Conservation (phyloP, 495 filamentous ascomycete genomes). For the Polyplosphaeria fusca region DNA sequence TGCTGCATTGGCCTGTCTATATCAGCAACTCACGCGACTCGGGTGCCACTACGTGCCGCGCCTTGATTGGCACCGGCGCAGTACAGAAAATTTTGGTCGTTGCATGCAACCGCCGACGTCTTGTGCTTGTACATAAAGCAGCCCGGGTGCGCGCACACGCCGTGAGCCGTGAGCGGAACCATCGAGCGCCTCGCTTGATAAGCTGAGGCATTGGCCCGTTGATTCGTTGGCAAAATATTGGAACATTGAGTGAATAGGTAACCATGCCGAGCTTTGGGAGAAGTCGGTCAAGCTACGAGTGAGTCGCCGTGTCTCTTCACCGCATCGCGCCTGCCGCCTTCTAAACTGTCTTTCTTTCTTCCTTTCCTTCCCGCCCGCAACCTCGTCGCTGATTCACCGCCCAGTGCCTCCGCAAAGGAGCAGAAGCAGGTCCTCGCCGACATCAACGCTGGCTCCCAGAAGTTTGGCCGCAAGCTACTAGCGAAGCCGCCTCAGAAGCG, state of each 20-base stretch:
- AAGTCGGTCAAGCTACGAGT: slow-evolving; percentile 33
- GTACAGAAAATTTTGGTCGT: too few species aligned
- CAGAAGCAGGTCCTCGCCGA: slow-evolving; percentile 31
- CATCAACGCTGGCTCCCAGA: slow-evolving; percentile 28
- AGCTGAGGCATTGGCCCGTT: background rate
- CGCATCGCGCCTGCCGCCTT: background rate
- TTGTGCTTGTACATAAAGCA: slow-evolving; percentile 32
- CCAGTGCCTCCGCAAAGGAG: slow-evolving; percentile 26
- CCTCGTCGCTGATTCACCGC: background rate
- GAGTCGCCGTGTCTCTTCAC: slow-evolving; percentile 6
- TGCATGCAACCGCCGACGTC: slow-evolving; percentile 5
- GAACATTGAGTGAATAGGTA: too few species aligned
- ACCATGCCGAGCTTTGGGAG: slow-evolving; percentile 33
- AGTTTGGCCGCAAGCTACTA: slow-evolving; percentile 30
- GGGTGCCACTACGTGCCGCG: slow-evolving; percentile 29
- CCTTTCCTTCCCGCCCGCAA: background rate
- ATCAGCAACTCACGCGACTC: slow-evolving; percentile 21
- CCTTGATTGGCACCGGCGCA: slow-evolving; percentile 19
- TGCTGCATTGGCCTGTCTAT: background rate
- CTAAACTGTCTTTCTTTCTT: background rate
- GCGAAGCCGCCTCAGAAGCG: slow-evolving; percentile 21
- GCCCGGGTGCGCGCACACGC: too few species aligned
- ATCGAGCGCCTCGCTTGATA: slow-evolving; percentile 13
- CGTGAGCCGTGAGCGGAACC: background rate
- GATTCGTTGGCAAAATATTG: too few species aligned